Base-by-base conservation (phyloP, 176 grass and related monocot genomes). In the Hordeum marinum region DNA sequence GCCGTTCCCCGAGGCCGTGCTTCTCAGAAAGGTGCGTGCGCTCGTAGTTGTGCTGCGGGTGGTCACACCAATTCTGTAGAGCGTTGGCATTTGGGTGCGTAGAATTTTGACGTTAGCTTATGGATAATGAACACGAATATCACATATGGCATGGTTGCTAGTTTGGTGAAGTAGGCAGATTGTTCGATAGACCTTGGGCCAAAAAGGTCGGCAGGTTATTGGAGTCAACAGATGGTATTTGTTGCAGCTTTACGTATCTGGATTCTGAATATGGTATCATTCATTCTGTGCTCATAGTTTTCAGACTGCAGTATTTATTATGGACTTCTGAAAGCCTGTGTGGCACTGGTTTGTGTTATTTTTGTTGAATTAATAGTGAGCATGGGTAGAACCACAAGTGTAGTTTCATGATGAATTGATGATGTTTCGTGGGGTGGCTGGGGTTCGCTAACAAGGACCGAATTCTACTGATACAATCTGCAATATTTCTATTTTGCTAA, bases 1-100 rank as follows among this genome's bases (percentile, higher is more conserved):
- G 10, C 80, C 87, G 24, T 95, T 98, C 80, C 93, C 93, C 23
- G 96, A 98, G 85, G 85, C 93, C 50, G 86, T 92, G n/a, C 68
- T 98, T 8, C 93, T 98, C 43, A 93, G 89, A 67, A 94, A 94
- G 93, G 92, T 92, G 34, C 10, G 92, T 89, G 32, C 17, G 39
- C 59, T 21, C 21, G 78, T 72, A 5, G 1, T 63, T 45, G 9
- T 79, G 59, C 25, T 7, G 59, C 59, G 36, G 58, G 9, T 7
- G 20, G 24, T 20, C 32, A 65, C 9, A 12, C 60, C 46, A 32
- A 9, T 50, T 50, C 3, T 34, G 41, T 34, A 35, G 15, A 48
- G 41, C 26, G 10, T 78, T 67, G 48, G 45, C 34, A 78, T 6
- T 82, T 79, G 34, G 25, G 31, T 46, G 46, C 78, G 34, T 79